Evolutionary conservation across 441 rosid genomes (phyloP), one percentile per base, ranked within the genome.

Genomic region (Syzygium syzygioides): DNA sequence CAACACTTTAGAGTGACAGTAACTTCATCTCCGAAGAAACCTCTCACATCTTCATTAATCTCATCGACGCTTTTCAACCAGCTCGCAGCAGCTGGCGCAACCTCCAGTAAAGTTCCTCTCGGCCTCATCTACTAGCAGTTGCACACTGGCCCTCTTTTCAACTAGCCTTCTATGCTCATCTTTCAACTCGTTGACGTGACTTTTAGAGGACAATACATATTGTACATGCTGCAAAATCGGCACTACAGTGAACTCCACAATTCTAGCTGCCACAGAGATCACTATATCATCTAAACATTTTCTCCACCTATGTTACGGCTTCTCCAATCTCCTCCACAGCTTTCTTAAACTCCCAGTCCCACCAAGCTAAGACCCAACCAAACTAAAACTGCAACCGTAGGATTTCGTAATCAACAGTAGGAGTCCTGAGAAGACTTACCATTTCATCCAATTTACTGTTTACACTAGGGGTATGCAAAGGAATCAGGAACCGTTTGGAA

Each of bases 151-250:
- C 71, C 37, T 62, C 37, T 62, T 62, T n/a, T n/a, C 71, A 5
- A 62, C 20, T 14, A n/a, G n/a, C 37, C 71, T n/a, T 62, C 9
- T 7, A 0, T n/a, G 71, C 71, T 62, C 20, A 0, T 1, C 34
- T 62, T 62, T 6, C 68, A 62, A n/a, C 34, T 62, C 32, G 19
- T 28, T 0, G 68, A 14, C 6, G 34, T 14, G 13, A 12, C 32
- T 1, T 62, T n/a, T 0, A 62, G 3, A 0, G 0, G 18, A n/a
- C n/a, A 32, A 32, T 18, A 62, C 37, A n/a, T n/a, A 15, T n/a
- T n/a, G 17, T 15, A n/a, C 37, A 1, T 62, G 37, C 71, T n/a
- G 37, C 71, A n/a, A 62, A 62, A 62, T 17, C 5, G 71, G 71
- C 0, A 4, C 37, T n/a, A 62, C 71, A 3, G 11, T 62, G 34